Conservation (phyloP, 352 stramenopile species). For the Phytophthora cactorum region DNA sequence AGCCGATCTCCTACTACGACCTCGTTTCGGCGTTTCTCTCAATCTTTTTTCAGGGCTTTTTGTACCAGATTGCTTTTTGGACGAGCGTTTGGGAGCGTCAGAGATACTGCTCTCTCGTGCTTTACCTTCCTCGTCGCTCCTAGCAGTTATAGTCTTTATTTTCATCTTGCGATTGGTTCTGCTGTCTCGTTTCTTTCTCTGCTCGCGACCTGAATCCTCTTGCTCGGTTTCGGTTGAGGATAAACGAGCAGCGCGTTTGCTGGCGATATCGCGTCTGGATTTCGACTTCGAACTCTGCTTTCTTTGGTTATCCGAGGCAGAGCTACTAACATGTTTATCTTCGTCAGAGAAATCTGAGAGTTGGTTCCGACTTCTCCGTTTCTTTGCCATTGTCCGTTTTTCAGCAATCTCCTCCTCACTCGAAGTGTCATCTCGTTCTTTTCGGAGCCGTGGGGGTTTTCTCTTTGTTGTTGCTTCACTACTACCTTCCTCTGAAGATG, state of each 20-base stretch:
- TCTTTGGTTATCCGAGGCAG: conserved; percentile 19
- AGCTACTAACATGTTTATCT: conserved; percentile 2
- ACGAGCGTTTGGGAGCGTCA: conserved; percentile 1
- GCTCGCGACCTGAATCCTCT: conserved; percentile 5
- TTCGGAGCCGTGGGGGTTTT: not conserved
- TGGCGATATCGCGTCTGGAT: conserved; percentile 4
- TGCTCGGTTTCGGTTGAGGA: conserved; percentile 34
- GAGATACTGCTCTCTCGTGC: conserved; percentile 9
- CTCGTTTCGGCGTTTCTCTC: conserved; percentile 1
- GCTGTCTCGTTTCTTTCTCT: conserved; percentile 10
- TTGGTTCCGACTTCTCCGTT: conserved; percentile 11
- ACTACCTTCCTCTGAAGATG: conserved; percentile 24
- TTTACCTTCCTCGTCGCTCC: conserved; percentile 28
- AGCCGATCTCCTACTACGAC: conserved; percentile 5
- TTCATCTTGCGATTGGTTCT: conserved; percentile 5
- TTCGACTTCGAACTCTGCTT: conserved; percentile 1
- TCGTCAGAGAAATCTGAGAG: conserved; percentile 9
- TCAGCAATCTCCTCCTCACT: conserved; percentile 18
- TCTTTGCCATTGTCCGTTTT: conserved; percentile 4
- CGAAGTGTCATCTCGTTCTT: conserved; percentile 20
- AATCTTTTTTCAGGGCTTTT: conserved; percentile 6
- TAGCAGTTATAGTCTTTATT: not conserved
- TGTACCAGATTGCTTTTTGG: not conserved
- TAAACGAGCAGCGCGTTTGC: conserved; percentile 8
- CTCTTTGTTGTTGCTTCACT: conserved; percentile 17